Evolutionary conservation across 768 basidiomycete species (phyloP).

Genomic region (Trametes punicea): DNA sequence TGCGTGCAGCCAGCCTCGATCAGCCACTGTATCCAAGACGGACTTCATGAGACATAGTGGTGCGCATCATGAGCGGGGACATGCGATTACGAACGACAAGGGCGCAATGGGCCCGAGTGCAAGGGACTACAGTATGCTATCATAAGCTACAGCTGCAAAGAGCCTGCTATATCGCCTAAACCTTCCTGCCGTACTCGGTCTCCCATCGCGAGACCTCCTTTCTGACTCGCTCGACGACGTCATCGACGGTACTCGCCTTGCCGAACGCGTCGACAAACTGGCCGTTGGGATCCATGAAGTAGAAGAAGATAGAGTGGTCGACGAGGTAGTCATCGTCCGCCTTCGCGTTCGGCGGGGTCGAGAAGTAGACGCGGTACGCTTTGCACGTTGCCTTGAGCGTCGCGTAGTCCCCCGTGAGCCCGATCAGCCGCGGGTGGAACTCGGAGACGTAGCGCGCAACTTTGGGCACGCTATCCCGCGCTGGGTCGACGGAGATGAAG

Average conservation of each 20-base stretch:
- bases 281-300: constrained; percentile 95
- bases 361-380: constrained; percentile 97
- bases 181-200: constrained; percentile 32
- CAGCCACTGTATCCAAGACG: not conserved
- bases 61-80: not conserved
- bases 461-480: constrained; percentile 68
- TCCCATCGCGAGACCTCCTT: constrained; percentile 48
- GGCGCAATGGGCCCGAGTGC: not conserved
- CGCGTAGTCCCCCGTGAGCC: constrained; percentile 84
- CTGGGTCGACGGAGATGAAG: constrained; percentile 97
- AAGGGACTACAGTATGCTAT: not conserved
- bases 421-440: constrained; percentile 89
- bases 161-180: constrained; percentile 20
- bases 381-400: constrained; percentile 87
- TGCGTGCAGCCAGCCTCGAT: not conserved
- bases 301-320: constrained; percentile 95
- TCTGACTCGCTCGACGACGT: constrained; percentile 61
- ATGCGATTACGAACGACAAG: not conserved
- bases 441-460: constrained; percentile 70
- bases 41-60: not conserved
- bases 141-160: not conserved
- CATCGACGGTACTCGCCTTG: constrained; percentile 66
- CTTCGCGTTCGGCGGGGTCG: constrained; percentile 85
- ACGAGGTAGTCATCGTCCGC: constrained; percentile 94
- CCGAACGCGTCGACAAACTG: constrained; percentile 97